phyloP scores from a whole-genome alignment of 768 basidiomycete species.

The Podaxis rugospora region DNA sequence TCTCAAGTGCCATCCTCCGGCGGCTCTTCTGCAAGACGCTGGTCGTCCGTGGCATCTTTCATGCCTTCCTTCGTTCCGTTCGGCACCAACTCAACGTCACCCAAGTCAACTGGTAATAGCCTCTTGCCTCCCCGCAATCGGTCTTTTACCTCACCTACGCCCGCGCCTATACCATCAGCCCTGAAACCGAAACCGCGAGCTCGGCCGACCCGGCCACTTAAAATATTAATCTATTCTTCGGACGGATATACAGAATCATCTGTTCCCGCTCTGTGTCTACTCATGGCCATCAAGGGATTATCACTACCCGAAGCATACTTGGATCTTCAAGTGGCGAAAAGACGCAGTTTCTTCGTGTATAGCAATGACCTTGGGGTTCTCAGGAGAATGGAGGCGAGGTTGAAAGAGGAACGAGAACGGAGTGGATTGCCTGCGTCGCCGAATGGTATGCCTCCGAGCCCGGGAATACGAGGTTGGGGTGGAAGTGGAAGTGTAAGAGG shows the following conservation, averaged over 20 bases:
- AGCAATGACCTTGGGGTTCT: slow-evolving; percentile 72
- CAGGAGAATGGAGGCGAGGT: slow-evolving; percentile 57
- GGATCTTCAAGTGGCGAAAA: slow-evolving; percentile 77
- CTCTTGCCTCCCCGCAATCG: slow-evolving; percentile 26
- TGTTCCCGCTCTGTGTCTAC: slow-evolving; percentile 77
- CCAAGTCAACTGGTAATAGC: slow-evolving; percentile 20
- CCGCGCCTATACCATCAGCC: slow-evolving; percentile 17
- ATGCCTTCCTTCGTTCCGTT: slow-evolving; percentile 36
- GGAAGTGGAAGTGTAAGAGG: slow-evolving; percentile 19
- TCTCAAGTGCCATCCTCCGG: slow-evolving; percentile 9
- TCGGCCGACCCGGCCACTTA: slow-evolving; percentile 55
- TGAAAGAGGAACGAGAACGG: slow-evolving; percentile 37
- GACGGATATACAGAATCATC: slow-evolving; percentile 95
- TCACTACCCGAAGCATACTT: slow-evolving; percentile 88
- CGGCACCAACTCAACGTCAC: slow-evolving; percentile 13
- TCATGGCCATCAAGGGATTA: slow-evolving; percentile 72
- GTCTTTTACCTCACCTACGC: slow-evolving; percentile 29
- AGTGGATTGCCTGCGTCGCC: not conserved
- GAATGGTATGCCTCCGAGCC: slow-evolving; percentile 14
- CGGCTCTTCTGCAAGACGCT: slow-evolving; percentile 25
- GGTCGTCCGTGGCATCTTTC: slow-evolving; percentile 39
- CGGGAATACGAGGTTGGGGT: not conserved
- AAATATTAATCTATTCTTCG: slow-evolving; percentile 75
- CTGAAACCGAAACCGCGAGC: slow-evolving; percentile 20
- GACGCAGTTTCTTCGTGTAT: slow-evolving; percentile 91